Base-by-base conservation (phyloP, 176 grass and related monocot genomes). In the Hordeum marinum region DNA sequence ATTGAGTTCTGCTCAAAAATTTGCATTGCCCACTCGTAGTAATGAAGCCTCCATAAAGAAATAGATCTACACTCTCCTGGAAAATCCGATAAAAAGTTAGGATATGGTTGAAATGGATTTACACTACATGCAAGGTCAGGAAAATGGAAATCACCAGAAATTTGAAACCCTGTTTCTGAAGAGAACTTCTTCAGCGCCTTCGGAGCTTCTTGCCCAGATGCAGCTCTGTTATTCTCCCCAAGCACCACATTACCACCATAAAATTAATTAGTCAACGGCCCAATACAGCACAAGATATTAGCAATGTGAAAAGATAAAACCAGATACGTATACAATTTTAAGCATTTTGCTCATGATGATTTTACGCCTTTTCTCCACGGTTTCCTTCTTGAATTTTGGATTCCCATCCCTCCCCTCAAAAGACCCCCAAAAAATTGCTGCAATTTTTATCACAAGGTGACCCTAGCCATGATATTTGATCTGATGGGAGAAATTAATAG, bases 21-120 rank as follows among this genome's bases (percentile, higher is more conserved):
- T 77, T 92, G 91, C 91, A 95, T 95, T 63, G 89, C 89, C 91
- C 93, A 98, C 84, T 98, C 87, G 29, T 95, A 98, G 62, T 98
- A 98, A 81, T 92, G 89, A 88, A 98, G 89, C 64, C 85, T 92
- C 96, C 96, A 98, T 67, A 85, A 20, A 69, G 88, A 76, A 75
- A 80, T 66, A 74, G 91, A 94, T 87, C 70, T 68, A 64, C 63
- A 80, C 90, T 98, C 87, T 59, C 83, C 96, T 95, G 77, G 9
- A 73, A 83, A 83, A 83, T 20, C n/a, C 63, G 6, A 54, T 52
- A 67, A 78, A 54, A 6, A 45, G 9, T 80, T 40, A 87, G n/a
- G 78, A 74, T 57, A 66, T 39, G 72, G 32, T 39, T 41, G n/a
- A 72, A 66, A 87, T 46, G 79, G 66, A 55, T 8, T 8, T 64